These are phyloP conservation scores for Lepidium campestre DNA, from an alignment of 441 rosid genomes.

Conservation along the genomic window DNA sequence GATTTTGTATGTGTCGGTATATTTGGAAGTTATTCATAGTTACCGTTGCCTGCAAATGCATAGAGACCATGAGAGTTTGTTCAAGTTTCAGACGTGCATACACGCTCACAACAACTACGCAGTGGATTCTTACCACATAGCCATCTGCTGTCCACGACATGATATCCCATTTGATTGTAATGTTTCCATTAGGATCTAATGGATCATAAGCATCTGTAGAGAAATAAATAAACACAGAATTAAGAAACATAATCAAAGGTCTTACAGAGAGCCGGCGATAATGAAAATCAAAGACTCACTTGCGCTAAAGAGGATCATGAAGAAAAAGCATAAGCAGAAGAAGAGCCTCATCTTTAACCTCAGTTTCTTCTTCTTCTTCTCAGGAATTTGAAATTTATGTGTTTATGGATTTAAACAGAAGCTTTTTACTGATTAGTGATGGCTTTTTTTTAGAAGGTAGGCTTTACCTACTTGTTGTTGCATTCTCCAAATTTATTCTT, in stretches of 20 bases:
- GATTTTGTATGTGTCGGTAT: conserved; percentile 68
- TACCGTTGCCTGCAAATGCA: conserved; percentile 51
- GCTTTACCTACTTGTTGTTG: conserved; percentile 43
- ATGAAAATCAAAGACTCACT: conserved; percentile 22
- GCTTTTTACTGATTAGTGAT: not conserved
- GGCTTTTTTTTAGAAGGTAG: conserved; percentile 15
- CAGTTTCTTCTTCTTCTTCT: conserved; percentile 9
- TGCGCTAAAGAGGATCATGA: conserved; percentile 33
- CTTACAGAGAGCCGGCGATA: not conserved
- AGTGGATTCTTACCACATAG: conserved; percentile 45
- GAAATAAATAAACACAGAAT: not conserved
- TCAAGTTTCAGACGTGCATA: not conserved
- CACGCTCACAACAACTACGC: not conserved
- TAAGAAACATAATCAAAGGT: not conserved
- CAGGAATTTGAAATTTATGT: conserved; percentile 6
- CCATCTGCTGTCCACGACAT: conserved; percentile 88
- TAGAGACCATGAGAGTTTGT: conserved; percentile 3
- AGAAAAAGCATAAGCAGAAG: conserved; percentile 28
- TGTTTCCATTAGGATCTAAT: conserved; percentile 77
- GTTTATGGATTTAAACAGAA: conserved; percentile 11
- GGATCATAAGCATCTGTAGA: conserved; percentile 78
- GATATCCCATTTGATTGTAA: conserved; percentile 83
- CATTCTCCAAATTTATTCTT: conserved; percentile 12
- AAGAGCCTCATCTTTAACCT: conserved; percentile 32
- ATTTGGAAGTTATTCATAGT: conserved; percentile 70